Evolutionary conservation across 2,329 filamentous ascomycete genomes (phyloP).

Genomic region (Fusarium sp.): DNA sequence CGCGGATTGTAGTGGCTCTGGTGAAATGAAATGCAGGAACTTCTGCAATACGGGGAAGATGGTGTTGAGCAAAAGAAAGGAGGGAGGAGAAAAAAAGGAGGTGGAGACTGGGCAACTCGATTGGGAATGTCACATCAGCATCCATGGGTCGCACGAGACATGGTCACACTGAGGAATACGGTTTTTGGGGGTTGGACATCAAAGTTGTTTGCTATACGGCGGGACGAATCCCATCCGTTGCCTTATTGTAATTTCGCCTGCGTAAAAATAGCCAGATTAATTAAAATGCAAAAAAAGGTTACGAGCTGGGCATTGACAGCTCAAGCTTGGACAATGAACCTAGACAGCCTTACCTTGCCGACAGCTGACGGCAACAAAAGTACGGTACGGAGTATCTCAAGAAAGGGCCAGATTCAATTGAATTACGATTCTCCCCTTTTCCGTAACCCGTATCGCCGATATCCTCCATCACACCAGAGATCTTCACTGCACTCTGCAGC

Average conservation of each 20-base stretch:
- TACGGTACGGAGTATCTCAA: neutral
- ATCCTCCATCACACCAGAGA: neutral
- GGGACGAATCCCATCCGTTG: neutral
- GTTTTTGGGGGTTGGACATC: neutral
- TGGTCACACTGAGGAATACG: conserved; percentile 2
- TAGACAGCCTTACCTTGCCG: neutral
- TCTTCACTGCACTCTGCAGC: neutral
- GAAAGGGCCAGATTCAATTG: neutral
- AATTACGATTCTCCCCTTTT: neutral
- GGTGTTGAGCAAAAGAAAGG: neutral
- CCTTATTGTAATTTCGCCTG: neutral
- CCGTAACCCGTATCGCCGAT: neutral
- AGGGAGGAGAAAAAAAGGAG: neutral
- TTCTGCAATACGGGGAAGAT: neutral
- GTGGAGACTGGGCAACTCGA: neutral
- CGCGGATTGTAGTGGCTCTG: no score
- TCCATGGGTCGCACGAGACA: neutral
- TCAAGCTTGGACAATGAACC: neutral
- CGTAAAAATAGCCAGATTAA: neutral
- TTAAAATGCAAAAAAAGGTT: neutral
- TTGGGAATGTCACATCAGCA: conserved; percentile 11
- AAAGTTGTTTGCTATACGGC: neutral
- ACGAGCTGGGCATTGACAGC: neutral
- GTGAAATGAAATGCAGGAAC: neutral
- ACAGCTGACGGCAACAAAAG: neutral